A percentile compares a stretch with the other conserved stretches of the same genome.
phyloP scores from a whole-genome alignment of 345 rosid genomes.

The Bruguiera gymnorhiza region DNA sequence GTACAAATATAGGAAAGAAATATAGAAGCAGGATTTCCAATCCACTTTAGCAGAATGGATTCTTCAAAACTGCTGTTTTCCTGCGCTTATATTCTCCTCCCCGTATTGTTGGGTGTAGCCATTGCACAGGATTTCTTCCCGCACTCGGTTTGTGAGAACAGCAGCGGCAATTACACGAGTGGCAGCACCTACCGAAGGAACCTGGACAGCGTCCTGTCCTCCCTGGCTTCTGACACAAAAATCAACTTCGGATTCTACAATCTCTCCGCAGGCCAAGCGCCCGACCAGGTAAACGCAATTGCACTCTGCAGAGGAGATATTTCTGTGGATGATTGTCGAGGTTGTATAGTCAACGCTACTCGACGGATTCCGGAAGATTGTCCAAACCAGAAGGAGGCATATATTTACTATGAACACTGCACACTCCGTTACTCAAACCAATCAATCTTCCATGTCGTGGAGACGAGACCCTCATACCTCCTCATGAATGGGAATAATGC shows the following conservation, averaged over 20 bases:
- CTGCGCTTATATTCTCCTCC: background rate
- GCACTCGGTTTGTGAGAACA: background rate
- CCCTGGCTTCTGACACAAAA: slow-evolving; percentile 31
- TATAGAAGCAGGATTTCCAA: too few species aligned
- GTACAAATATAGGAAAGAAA: too few species aligned
- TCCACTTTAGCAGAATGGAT: too few species aligned
- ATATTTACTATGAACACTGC: background rate
- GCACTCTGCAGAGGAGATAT: slow-evolving; percentile 23
- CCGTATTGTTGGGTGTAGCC: background rate
- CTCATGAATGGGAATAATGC: background rate
- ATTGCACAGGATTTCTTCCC: background rate
- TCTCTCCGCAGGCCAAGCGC: slow-evolving; percentile 29
- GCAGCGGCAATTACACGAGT: slow-evolving; percentile 30
- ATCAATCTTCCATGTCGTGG: background rate
- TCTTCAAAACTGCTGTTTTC: background rate
- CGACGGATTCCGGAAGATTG: background rate
- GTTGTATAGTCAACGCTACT: background rate
- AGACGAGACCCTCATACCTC: too few species aligned
- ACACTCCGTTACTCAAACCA: slow-evolving; percentile 15
- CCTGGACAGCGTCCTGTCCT: slow-evolving; percentile 35
- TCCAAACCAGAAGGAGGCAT: slow-evolving; percentile 8
- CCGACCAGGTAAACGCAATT: slow-evolving; percentile 16
- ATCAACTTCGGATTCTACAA: slow-evolving; percentile 37
- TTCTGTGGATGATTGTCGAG: background rate
- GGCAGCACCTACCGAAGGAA: slow-evolving; percentile 40